phyloP scores from a whole-genome alignment of 257 asterid genomes.

The Solanum okadae region DNA sequence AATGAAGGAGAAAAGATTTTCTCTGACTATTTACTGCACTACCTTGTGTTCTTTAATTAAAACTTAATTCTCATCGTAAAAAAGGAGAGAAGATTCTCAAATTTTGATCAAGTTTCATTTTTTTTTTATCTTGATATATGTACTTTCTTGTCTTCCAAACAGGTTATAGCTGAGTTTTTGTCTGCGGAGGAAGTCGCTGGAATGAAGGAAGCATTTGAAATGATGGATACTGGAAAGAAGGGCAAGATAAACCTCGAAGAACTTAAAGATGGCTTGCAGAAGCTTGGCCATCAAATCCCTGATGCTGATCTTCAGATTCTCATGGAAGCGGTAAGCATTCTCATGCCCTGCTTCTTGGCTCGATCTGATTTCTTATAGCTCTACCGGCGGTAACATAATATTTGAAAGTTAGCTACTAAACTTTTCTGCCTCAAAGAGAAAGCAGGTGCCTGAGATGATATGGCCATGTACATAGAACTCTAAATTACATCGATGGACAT shows the following conservation, averaged over 20 bases:
- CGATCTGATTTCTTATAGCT: not conserved
- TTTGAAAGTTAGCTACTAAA: not conserved
- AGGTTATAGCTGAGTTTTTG: conserved; percentile 63
- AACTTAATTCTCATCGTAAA: not conserved
- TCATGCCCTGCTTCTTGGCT: not conserved
- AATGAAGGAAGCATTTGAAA: conserved; percentile 45
- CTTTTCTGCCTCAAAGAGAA: not conserved
- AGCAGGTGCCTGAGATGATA: not conserved
- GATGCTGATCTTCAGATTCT: conserved; percentile 47
- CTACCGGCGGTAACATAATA: not conserved
- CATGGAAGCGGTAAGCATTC: conserved; percentile 50
- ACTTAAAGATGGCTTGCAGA: conserved; percentile 43
- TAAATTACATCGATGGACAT: not conserved
- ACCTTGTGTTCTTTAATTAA: not conserved
- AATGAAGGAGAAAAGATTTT: not conserved
- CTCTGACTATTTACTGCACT: not conserved
- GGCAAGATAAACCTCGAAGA: conserved; percentile 40
- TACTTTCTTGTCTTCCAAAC: conserved; percentile 1
- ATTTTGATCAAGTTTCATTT: not conserved
- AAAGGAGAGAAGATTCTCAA: not conserved
- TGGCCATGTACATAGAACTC: not conserved
- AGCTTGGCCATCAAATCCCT: conserved; percentile 49
- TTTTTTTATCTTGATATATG: not conserved
- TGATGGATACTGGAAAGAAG: conserved; percentile 41
- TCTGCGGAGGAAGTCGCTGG: conserved; percentile 71